Base-by-base conservation (phyloP, 2,329 filamentous ascomycete species). In the Fusarium incarnatum region DNA sequence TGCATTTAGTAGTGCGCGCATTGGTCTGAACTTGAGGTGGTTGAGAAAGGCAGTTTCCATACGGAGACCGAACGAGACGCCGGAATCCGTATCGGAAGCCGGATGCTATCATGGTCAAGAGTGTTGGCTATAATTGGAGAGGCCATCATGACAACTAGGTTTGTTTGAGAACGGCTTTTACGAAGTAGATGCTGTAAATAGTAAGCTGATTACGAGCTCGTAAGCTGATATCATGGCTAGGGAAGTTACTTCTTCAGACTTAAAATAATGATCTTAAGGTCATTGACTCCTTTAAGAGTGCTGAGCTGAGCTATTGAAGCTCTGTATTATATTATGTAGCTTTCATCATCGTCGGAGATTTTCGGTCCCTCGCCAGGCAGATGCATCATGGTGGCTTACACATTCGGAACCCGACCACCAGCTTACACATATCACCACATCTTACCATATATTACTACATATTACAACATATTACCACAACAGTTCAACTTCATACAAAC, bases 1-100 rank as follows among this genome's bases (percentile, higher is more conserved):
- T 53, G 18, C 10, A 63, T 57, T 60, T 65, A 50, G 48, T 65
- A 49, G 42, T 40, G 50, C 40, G 16, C 45, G 32, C 25, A 56
- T 55, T 56, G 52, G 28, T 27, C 25, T 48, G 54, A 16, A 22
- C 32, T 64, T 40, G 44, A 37, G 34, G 54, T 68, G 67, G 59
- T 68, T 58, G 67, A 60, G 67, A 56, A 48, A 42, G 44, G 34
- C 46, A 37, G 53, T 41, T 30, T 53, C 32, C 32, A 41, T 63
- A 68, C 67, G 63, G 67, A 70, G 67, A 71, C 67, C 67, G 63
- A 54, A 68, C 34, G 37, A 34, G 54, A 12, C 53, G 23, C 46
- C 67, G 67, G 67, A 71, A 48, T 54, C 67, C 67, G 67, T 44
- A 46, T 70, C 67, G 67, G 67, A 70, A 68, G 67, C 67, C 67